These are phyloP conservation scores for Penicillium sp. DNA, from an alignment of 2,329 filamentous ascomycete genomes.

Conservation along the genomic window DNA sequence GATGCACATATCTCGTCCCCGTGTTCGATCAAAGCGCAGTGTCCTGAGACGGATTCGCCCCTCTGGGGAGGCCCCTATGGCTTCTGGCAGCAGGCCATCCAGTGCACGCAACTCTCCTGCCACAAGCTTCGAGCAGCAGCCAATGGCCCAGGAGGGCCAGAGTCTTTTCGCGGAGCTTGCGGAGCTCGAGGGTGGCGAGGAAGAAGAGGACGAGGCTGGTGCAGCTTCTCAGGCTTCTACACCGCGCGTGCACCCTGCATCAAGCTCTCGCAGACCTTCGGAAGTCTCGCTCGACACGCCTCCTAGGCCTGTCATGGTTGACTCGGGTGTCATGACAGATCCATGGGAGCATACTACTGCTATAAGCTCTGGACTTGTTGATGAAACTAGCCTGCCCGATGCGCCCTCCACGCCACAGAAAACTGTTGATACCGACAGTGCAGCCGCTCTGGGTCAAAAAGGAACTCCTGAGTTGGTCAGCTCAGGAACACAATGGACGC, in stretches of 20 bases:
- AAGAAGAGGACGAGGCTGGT: constrained; percentile 61
- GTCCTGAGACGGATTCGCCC: constrained; percentile 57
- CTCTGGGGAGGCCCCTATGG: constrained; percentile 46
- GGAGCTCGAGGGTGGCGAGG: constrained; percentile 68
- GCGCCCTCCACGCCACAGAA: constrained; percentile 24
- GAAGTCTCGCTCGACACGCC: constrained; percentile 25
- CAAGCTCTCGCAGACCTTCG: constrained; percentile 34
- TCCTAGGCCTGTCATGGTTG: constrained; percentile 51
- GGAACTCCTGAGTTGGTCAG: constrained; percentile 33
- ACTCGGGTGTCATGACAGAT: constrained; percentile 63
- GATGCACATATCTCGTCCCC: constrained; percentile 66
- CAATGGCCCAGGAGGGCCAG: constrained; percentile 58
- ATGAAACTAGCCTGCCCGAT: constrained; percentile 15
- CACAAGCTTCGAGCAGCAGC: constrained; percentile 49
- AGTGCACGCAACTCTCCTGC: constrained; percentile 53
- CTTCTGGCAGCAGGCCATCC: constrained; percentile 38
- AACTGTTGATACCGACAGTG: constrained; percentile 14
- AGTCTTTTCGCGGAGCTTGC: constrained; percentile 90
- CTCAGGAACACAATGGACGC: constrained; percentile 45
- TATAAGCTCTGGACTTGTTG: constrained; percentile 18
- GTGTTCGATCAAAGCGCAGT: constrained; percentile 66
- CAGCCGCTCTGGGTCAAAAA: constrained; percentile 15
- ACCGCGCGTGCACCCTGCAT: constrained; percentile 33
- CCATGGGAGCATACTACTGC: constrained; percentile 48
- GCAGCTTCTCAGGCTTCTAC: constrained; percentile 40